Evolutionary conservation across 305 asterid genomes (phyloP), one percentile per base, ranked within the genome.

Genomic region (Fraxinus latifolia): DNA sequence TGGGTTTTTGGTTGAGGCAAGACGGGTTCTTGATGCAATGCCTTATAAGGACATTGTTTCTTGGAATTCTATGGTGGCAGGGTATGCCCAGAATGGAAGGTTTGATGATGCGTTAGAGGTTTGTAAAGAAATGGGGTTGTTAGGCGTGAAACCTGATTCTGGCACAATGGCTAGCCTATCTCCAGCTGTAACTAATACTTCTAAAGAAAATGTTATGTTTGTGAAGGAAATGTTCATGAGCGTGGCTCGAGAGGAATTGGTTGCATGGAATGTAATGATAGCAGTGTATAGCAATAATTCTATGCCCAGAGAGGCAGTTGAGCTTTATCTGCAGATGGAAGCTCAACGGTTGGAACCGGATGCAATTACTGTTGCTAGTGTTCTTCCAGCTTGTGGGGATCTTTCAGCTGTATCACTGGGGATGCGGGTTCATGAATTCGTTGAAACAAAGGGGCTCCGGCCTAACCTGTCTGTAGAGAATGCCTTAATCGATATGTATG

Each of bases 81-180:
- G 92, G 29, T 91, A 85, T 82, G 91, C 97, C 1, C 92, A 89
- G 80, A 94, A 84, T 82, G 92, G 94, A 27, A 81, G 82, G 76
- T 92, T 95, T 80, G 91, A 95, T 77, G 91, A 91, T 79, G 97
- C 97, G 1, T 81, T 94, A 53, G 91, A 87, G 68, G 92, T 91
- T 42, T 94, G 99, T 76, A 89, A 82, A 80, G 97, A 91, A 81
- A 95, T 93, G 98, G 88, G 85, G 70, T 39, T 82, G 3, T 83
- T 83, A 77, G 91, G 91, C 12, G 8, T 91, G 77, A 84, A 83
- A 50, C 95, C 95, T 55, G 86, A 95, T 87, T 88, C 92, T 0
- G 97, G 97, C 77, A 93, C 98, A 39, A 92, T 93, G 98, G 99
- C 99, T 73, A 94, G 98, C 90, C 93, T 94, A 70, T 89, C 90